Conservation (phyloP, 2,329 filamentous ascomycete genomes). For the Fusarium sp. region DNA sequence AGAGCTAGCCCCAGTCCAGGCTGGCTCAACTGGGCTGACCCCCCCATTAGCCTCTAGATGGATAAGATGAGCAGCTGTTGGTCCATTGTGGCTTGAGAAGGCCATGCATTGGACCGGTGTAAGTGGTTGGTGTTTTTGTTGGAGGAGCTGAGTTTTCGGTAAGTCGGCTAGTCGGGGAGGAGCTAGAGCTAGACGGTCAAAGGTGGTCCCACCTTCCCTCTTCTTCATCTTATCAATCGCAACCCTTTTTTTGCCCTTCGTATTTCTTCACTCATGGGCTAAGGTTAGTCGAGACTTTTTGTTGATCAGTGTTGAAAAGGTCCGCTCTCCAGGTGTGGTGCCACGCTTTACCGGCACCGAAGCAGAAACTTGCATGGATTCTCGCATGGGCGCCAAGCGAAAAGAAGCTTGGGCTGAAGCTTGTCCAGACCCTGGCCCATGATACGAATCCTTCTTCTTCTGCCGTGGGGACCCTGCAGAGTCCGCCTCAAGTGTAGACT, state of each 20-base stretch:
- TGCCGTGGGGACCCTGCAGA: not conserved
- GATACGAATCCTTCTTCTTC: not conserved
- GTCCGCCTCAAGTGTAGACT: not conserved
- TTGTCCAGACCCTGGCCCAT: constrained; percentile 11
- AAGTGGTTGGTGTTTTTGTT: constrained; percentile 3
- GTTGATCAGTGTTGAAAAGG: not conserved
- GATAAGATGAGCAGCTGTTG: constrained; percentile 22
- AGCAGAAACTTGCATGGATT: constrained; percentile 5
- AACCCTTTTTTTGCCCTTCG: not conserved
- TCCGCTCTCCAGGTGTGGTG: not conserved
- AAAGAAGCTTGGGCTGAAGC: not conserved
- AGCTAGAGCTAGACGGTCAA: not conserved
- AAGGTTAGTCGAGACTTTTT: not conserved
- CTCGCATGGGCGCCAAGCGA: not conserved
- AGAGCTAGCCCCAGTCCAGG: not conserved
- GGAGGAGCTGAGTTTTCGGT: constrained; percentile 13
- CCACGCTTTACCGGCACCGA: constrained; percentile 3
- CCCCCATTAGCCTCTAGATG: constrained; percentile 9
- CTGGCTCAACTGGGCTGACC: not conserved
- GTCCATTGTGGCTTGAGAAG: constrained; percentile 30
- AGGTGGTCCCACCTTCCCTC: constrained; percentile 1
- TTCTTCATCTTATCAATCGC: constrained; percentile 42
- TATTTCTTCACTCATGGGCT: not conserved
- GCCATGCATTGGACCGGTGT: constrained; percentile 17
- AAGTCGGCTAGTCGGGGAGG: not conserved